Evolutionary conservation across 1,139 yeast species (phyloP).

Genomic region (Scheffersomyces cryptocercus): DNA sequence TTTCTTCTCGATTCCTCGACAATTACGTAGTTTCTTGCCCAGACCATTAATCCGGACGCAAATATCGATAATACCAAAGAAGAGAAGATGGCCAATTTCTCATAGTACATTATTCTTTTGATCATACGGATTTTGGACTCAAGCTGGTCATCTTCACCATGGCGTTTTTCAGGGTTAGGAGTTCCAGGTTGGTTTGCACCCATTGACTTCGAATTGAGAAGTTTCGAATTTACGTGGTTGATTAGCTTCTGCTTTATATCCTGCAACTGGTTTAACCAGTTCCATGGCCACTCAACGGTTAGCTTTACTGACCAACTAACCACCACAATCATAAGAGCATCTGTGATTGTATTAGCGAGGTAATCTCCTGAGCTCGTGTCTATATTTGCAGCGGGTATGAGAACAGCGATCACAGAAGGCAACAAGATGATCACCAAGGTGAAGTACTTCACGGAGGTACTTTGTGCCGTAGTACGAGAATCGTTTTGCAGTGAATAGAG

Average conservation of each 20-base stretch:
- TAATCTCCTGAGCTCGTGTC: conserved; percentile 7
- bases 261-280: conserved; percentile 29
- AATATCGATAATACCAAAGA: conserved; percentile 26
- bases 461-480: conserved; percentile 3
- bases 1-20: conserved; percentile 29
- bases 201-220: conserved; percentile 5
- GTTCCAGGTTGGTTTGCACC: too few species aligned
- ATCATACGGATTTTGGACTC: conserved; percentile 10
- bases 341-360: conserved; percentile 25
- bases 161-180: too few species aligned
- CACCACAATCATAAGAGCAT: conserved; percentile 26
- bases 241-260: conserved; percentile 19
- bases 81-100: conserved; percentile 22
- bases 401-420: conserved; percentile 12
- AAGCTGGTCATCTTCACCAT: conserved; percentile 3
- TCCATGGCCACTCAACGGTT: conserved; percentile 40
- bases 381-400: conserved; percentile 7
- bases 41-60: conserved; percentile 27
- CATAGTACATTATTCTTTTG: conserved; percentile 19
- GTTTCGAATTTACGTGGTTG: conserved; percentile 16
- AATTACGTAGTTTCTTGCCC: conserved; percentile 26
- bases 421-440: conserved; percentile 10
- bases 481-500: conserved; percentile 3
- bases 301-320: conserved; percentile 30
- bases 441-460: conserved; percentile 10